These are phyloP conservation scores for Amborella trichopoda DNA, from an alignment of 164 flowering plant species.

Conservation along the genomic window DNA sequence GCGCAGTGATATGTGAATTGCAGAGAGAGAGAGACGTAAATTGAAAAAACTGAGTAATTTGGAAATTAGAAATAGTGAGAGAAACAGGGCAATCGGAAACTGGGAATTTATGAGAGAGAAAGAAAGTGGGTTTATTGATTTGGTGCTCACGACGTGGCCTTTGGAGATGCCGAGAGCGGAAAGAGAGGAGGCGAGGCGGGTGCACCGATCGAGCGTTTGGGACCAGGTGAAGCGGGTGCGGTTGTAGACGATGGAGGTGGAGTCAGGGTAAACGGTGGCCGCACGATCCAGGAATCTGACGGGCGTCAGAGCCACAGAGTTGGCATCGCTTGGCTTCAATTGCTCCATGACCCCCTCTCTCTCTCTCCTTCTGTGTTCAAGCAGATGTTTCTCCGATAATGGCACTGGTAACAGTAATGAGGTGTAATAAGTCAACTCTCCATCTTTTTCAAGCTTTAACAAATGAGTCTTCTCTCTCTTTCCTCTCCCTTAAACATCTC, in stretches of 20 bases:
- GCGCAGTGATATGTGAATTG: not conserved
- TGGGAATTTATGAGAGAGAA: not conserved
- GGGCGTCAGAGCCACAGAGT: slow-evolving; percentile 29
- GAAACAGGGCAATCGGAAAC: not conserved
- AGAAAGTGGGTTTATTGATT: not conserved
- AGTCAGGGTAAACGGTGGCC: slow-evolving; percentile 17
- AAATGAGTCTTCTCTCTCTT: too few relatives aligned
- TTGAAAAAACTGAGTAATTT: not conserved
- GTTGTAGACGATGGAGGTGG: slow-evolving; percentile 22
- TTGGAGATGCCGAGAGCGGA: slow-evolving; percentile 12
- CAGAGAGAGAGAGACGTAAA: not conserved
- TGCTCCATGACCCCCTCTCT: slow-evolving; percentile 26
- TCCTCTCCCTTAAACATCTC: too few relatives aligned
- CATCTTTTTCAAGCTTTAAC: too few relatives aligned
- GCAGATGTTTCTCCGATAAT: too few relatives aligned
- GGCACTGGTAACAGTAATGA: too few relatives aligned
- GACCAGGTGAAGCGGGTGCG: slow-evolving; percentile 19
- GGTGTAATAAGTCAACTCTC: too few relatives aligned
- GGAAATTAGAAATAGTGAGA: not conserved
- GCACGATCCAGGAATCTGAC: slow-evolving; percentile 21
- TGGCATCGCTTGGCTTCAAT: slow-evolving; percentile 21
- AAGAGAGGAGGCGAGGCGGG: slow-evolving; percentile 22
- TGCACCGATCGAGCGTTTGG: slow-evolving; percentile 21
- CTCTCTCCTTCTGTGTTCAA: too few relatives aligned
- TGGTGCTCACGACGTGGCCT: slow-evolving; percentile 17